Evolutionary conservation across 371 early-diverging fungal genomes (phyloP).

Genomic region (Mortierella sp.): DNA sequence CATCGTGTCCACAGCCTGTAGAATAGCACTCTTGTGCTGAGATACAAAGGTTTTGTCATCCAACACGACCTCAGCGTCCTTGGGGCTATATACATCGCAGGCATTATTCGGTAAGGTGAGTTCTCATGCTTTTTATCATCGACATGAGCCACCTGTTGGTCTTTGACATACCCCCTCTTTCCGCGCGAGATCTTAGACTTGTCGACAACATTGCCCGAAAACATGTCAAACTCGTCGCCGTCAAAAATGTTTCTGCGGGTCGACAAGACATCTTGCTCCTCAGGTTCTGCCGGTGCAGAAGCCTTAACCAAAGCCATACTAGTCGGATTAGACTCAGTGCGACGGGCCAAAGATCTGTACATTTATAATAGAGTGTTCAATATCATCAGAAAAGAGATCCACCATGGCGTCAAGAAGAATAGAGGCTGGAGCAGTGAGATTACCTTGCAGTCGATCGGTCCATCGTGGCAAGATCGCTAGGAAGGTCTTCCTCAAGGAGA

Average conservation of each 20-base stretch:
- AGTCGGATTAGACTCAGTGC: constrained; percentile 7
- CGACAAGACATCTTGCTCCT: constrained; percentile 60
- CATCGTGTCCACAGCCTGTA: constrained; percentile 70
- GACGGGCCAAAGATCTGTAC: constrained; percentile 24
- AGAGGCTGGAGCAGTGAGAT: neutral
- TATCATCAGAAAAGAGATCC: too few species aligned
- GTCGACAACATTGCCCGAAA: constrained; percentile 72
- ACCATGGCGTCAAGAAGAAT: too few species aligned
- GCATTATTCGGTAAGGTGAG: too few species aligned
- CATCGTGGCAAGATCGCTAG: constrained; percentile 69
- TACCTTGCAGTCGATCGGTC: constrained; percentile 73
- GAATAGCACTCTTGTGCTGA: constrained; percentile 66
- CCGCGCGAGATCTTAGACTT: constrained; percentile 73
- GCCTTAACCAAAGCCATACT: constrained; percentile 18
- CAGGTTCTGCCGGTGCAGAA: neutral
- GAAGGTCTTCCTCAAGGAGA: constrained; percentile 79
- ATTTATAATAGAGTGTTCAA: too few species aligned
- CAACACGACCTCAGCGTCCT: constrained; percentile 59
- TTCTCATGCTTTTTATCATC: too few species aligned
- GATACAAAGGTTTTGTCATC: constrained; percentile 70
- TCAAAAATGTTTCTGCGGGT: constrained; percentile 87
- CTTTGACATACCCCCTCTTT: constrained; percentile 70
- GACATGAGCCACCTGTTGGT: too few species aligned
- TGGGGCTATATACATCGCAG: too few species aligned
- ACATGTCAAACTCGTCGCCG: constrained; percentile 93